Base-by-base conservation (phyloP, 768 basidiomycete species). In the Mycena sanguinolenta region DNA sequence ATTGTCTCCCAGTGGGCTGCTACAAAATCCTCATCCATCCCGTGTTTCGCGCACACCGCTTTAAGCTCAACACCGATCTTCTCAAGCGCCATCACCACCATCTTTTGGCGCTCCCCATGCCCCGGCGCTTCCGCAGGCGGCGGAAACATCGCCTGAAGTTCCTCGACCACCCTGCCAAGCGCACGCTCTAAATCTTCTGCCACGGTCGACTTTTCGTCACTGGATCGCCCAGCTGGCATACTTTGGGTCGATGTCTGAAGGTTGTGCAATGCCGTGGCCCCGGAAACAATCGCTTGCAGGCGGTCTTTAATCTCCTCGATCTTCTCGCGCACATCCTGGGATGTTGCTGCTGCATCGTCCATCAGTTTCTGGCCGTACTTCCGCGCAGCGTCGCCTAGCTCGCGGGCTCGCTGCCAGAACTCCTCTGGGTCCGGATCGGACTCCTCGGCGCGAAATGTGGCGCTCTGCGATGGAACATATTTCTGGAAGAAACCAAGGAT, bases 111-210 rank as follows among this genome's bases (percentile, higher is more conserved):
- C 30, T 77, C 64, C 38, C 72, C 76, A 60, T 82, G 80, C 17
- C 73, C 63, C 10, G 79, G 78, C 13, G 80, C 79, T 30, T 79
- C 38, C 34, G 80, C 74, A 3, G 82, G 79, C 1, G 78, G 65
- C 3, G 79, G 75, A 59, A 84, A 81, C 53, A 42, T 58, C 4
- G 42, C 46, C 58, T 73, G 34, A 16, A 80, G 62, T 55, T 81
- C 79, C 4, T 73, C 74, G 38, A 79, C 64, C 27, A 83, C 63
- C 4, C 58, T 58, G 19, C 70, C 69, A 28, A 81, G 58, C 17
- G 75, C 69, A 14, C 63, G 49, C 16, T 74, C 73, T 3, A 82
- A 34, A 21, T 76, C 74, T 16, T 61, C 59, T 7, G 67, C 70
- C 66, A 67, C n/a, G n/a, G n/a, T n/a, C n/a, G n/a, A n/a, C 32